Base-by-base conservation (phyloP, 805 yeast species). In the Spathaspora passalidarum region DNA sequence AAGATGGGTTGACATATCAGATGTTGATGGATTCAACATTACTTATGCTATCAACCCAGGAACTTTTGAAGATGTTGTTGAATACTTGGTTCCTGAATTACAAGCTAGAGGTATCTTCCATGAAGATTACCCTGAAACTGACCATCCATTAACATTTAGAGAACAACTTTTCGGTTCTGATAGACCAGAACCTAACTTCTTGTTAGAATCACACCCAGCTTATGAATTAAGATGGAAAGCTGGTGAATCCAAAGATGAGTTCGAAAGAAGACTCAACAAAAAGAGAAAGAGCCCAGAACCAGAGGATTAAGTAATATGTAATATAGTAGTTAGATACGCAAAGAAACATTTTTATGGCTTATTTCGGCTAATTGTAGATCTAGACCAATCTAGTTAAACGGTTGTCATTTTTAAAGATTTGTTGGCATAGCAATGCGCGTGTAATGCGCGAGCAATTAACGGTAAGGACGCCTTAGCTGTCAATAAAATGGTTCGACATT, bases 11-110 rank as follows among this genome's bases (percentile, higher is more conserved):
- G 64, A 64, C 10, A 56, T 61, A 18, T 59, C 68, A 14, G 73
- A 64, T 40, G 61, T 73, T 19, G 78, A 73, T 49, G 78, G 78
- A 0, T 70, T 72, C 52, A 73, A 73, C 46, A 54, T 73, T 38
- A 62, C 66, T 2, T 65, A 69, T 49, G 65, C 74, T 1, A 56
- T 67, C 8, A 51, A 59, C 17, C 74, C 72, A 18, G 69, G 65
- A 3, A 51, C 68, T 4, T 61, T 65, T 40, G 68, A 66, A 47
- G 73, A 73, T 11, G 50, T 72, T 36, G 68, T 68, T 20, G 64
- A 69, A 8, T 50, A 49, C 21, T 49, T 72, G 29, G 53, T 72
- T 18, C 75, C 76, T 9, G 74, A 62, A 42, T 56, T 72, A 36
- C 61, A 62, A 47, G 49, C 47, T 17, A 57, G 71, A 38, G 72